Evolutionary conservation across 1,139 yeast genomes (phyloP).

Genomic region (Geotrichum citri-aurantii): DNA sequence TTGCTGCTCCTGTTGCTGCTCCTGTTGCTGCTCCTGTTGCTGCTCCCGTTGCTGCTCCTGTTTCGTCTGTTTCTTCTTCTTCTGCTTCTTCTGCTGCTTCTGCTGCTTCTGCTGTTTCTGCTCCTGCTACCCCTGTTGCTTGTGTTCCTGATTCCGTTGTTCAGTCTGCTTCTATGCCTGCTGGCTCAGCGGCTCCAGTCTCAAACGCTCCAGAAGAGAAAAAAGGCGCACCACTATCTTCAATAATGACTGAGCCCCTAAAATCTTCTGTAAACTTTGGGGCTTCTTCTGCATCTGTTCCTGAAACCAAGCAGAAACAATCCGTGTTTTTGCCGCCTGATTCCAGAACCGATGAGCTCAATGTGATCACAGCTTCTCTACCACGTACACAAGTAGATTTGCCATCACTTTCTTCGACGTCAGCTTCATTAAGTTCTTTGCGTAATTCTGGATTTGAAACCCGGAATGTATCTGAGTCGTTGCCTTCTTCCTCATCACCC

Average conservation of each 20-base stretch:
- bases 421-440: background rate
- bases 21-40: background rate
- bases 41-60: background rate
- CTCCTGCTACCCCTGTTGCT: background rate
- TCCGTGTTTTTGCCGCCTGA: background rate
- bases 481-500: background rate
- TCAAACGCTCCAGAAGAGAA: background rate
- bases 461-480: background rate
- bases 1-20: background rate
- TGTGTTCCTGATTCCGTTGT: background rate
- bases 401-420: background rate
- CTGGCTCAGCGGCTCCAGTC: background rate
- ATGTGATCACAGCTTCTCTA: background rate
- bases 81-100: background rate
- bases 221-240: background rate
- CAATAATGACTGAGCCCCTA: background rate
- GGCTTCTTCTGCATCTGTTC: background rate
- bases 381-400: background rate
- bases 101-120: background rate
- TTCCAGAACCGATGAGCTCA: background rate
- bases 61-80: too few relatives aligned
- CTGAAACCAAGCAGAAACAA: background rate
- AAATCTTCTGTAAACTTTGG: background rate
- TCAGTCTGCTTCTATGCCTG: background rate
- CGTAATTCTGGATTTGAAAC: background rate